Percentiles rank a stretch among this genome's conserved stretches.
Conservation (phyloP, 495 filamentous ascomycete species). For the Penicillium longicatenatum region DNA sequence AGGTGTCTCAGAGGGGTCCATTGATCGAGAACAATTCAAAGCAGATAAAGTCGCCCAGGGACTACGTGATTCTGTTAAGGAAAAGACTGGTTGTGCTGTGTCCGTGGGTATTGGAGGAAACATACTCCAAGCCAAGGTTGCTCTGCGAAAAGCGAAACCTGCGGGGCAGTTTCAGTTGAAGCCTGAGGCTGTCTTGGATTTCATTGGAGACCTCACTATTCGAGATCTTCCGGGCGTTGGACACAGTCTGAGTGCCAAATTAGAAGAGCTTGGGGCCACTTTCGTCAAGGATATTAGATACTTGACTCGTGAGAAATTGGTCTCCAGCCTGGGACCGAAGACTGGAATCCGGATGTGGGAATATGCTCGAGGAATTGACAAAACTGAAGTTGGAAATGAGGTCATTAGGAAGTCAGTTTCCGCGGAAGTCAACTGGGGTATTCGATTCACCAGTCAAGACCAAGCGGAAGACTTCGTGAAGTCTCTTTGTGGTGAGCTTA, state of each 20-base stretch:
- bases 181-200: slow-evolving; percentile 73
- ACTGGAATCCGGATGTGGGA: slow-evolving; percentile 91
- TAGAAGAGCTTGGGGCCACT: slow-evolving; percentile 85
- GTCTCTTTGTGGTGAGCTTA: slow-evolving; percentile 79
- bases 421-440: slow-evolving; percentile 97
- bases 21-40: slow-evolving; percentile 79
- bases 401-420: slow-evolving; percentile 84
- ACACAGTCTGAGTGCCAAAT: slow-evolving; percentile 75
- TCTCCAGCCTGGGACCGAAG: slow-evolving; percentile 78
- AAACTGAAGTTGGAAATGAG: slow-evolving; percentile 82
- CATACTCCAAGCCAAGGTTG: slow-evolving; percentile 86
- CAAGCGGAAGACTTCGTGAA: slow-evolving; percentile 90
- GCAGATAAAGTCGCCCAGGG: slow-evolving; percentile 70
- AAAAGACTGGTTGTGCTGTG: slow-evolving; percentile 78
- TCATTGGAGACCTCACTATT: slow-evolving; percentile 74
- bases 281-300: slow-evolving; percentile 80
- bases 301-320: slow-evolving; percentile 70
- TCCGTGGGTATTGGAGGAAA: slow-evolving; percentile 95
- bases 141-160: slow-evolving; percentile 89
- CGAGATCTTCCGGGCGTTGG: slow-evolving; percentile 87
- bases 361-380: slow-evolving; percentile 87
- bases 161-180: slow-evolving; percentile 88
- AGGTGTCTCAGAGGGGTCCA: slow-evolving; percentile 68
- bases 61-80: slow-evolving; percentile 68
- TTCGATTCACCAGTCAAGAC: slow-evolving; percentile 84